Evolutionary conservation across 2,329 filamentous ascomycete species (phyloP), one percentile per base, ranked within the genome.

Genomic region (Ascochyta fabae): DNA sequence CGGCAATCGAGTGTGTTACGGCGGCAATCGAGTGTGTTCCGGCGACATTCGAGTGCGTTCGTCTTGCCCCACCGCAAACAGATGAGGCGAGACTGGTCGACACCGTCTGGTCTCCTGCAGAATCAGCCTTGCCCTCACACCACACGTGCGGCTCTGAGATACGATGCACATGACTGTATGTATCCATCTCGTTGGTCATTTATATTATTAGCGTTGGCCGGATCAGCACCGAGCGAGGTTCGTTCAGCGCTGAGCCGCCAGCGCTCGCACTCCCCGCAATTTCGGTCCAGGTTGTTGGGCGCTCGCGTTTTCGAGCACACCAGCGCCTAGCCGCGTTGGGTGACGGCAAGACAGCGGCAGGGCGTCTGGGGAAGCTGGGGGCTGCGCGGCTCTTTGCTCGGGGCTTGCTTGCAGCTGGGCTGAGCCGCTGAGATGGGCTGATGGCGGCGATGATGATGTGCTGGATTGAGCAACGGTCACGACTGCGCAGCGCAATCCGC

Each of bases 321-420:
- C 41, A 47, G 35, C 53, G 36, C n/a, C 47, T 56, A 56, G 53
- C 53, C 47, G 41, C 29, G 35, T 47, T 35, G 23, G 39, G 46
- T 16, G 53, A 56, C 9, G 47, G 42, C 36, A 42, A 34, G 10
- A 31, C 40, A 47, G 38, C 43, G 38, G 47, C 50, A 47, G 19
- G 29, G 45, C 52, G 38, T 56, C 53, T 56, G 53, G 53, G 42
- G 53, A 43, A 50, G 36, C 46, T 47, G 47, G 46, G 46, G 53
- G 29, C 47, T 46, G 47, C 46, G 53, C 42, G 53, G 53, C 47
- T 51, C 47, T 36, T 55, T 50, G 36, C 46, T 46, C 46, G 53
- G 47, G 52, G 52, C 46, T 55, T 44, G 35, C 46, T 16, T 50
- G 12, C 27, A 4, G 23, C 36, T 41, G 47, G 4, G 15, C 26